Evolutionary conservation across 345 rosid genomes (phyloP).

Genomic region (Salix koriyanagi): DNA sequence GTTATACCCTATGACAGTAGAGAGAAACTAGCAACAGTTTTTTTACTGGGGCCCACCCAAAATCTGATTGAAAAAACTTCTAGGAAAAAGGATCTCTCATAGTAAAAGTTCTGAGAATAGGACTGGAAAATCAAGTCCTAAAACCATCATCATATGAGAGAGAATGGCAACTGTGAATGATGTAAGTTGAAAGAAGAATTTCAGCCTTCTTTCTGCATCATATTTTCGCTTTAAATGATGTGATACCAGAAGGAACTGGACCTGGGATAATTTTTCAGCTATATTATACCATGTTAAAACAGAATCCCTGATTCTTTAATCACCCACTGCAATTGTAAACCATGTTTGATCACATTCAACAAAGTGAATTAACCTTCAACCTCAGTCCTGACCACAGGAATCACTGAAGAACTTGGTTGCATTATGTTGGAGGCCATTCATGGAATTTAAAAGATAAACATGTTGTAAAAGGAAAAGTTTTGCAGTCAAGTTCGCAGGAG

Average conservation of each 20-base stretch:
- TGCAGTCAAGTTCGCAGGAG: too few species aligned
- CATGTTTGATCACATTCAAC: background rate
- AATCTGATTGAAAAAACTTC: background rate
- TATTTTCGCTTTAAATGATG: background rate
- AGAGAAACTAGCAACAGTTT: background rate
- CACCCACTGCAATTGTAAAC: background rate
- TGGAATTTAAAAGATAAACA: background rate
- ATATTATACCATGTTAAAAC: background rate
- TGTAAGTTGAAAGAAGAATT: background rate
- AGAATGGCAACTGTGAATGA: background rate
- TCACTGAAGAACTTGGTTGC: background rate
- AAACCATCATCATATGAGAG: background rate
- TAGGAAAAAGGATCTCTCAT: background rate
- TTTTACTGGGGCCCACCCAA: background rate
- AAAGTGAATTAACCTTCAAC: background rate
- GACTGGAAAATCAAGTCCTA: background rate
- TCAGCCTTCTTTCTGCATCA: background rate
- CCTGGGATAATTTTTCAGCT: background rate
- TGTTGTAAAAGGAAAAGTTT: background rate
- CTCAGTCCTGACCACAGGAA: background rate
- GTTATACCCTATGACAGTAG: background rate
- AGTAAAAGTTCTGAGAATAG: background rate
- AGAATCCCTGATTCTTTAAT: background rate
- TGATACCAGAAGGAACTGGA: background rate
- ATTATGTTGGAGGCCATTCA: background rate